A percentile compares a stretch with the other conserved stretches of the same genome.
These are phyloP conservation scores for Hypoxylon fragiforme DNA, from an alignment of 495 filamentous ascomycete species.

Conservation along the genomic window DNA sequence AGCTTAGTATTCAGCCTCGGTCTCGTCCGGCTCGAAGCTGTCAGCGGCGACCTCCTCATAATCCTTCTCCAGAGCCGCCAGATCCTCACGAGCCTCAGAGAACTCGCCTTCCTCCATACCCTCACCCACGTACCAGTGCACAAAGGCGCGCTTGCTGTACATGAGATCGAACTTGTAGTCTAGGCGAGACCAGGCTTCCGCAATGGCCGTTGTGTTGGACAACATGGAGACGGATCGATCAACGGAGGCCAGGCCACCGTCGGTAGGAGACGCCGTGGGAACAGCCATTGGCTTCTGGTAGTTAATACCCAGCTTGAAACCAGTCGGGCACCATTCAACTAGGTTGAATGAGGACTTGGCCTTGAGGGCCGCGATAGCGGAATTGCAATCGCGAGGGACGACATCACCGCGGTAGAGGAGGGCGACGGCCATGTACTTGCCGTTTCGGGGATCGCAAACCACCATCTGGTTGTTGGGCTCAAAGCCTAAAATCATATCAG, in stretches of 20 bases:
- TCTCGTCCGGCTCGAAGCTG: slow-evolving; percentile 63
- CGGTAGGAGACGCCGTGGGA: slow-evolving; percentile 58
- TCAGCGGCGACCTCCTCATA: slow-evolving; percentile 90
- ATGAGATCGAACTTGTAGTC: slow-evolving; percentile 96
- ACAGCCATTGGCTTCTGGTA: slow-evolving; percentile 84
- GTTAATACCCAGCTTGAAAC: slow-evolving; percentile 94
- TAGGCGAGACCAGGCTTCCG: slow-evolving; percentile 86
- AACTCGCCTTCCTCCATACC: slow-evolving; percentile 97
- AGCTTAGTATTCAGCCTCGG: slow-evolving; percentile 71
- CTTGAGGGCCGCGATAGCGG: slow-evolving; percentile 80
- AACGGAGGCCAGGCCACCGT: slow-evolving; percentile 77
- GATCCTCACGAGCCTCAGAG: slow-evolving; percentile 85
- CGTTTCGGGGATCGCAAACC: slow-evolving; percentile 86
- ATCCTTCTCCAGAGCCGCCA: slow-evolving; percentile 87
- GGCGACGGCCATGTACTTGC: slow-evolving; percentile 94
- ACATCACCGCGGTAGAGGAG: slow-evolving; percentile 89
- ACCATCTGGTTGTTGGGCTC: slow-evolving; percentile 98
- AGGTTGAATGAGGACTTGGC: slow-evolving; percentile 87
- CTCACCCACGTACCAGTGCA: slow-evolving; percentile 95
- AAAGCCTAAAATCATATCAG: slow-evolving; percentile 59
- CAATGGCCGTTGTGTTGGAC: slow-evolving; percentile 88
- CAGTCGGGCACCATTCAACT: slow-evolving; percentile 95
- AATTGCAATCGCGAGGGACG: slow-evolving; percentile 80
- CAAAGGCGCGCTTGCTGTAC: slow-evolving; percentile 94
- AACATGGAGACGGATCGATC: slow-evolving; percentile 89